Evolutionary conservation across 371 early-diverging fungal genomes (phyloP).

Genomic region (Haplosporangium sp.): DNA sequence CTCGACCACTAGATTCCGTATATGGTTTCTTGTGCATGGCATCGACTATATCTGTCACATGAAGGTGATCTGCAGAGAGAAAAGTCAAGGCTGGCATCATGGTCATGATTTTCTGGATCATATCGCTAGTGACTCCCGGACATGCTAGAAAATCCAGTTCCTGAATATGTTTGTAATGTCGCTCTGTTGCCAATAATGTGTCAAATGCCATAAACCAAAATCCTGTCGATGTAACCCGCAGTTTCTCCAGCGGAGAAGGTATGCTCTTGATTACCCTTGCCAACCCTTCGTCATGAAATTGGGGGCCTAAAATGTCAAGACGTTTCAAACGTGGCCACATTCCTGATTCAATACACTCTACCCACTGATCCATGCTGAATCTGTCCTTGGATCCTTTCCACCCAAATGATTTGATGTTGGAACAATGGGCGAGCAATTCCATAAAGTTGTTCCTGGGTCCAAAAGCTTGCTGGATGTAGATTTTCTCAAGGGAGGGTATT

Average conservation of each 20-base stretch:
- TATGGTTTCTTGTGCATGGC: neutral
- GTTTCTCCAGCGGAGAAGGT: neutral
- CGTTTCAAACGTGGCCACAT: neutral
- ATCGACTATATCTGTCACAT: neutral
- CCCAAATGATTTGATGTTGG: neutral
- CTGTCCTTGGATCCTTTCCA: neutral
- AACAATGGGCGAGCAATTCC: neutral
- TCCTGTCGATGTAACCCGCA: neutral
- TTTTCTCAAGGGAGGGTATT: neutral
- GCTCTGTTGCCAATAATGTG: neutral
- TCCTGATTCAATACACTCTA: neutral
- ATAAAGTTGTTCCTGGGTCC: neutral
- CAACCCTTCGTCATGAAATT: neutral
- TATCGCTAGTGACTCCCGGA: neutral
- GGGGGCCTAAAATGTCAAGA: neutral
- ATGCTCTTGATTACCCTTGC: neutral
- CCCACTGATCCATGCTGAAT: neutral
- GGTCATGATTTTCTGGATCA: neutral
- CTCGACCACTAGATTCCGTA: neutral
- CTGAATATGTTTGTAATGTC: neutral
- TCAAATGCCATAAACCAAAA: neutral
- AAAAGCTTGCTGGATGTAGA: neutral
- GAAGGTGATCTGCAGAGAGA: neutral
- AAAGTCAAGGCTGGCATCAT: neutral
- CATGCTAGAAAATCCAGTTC: neutral